Evolutionary conservation across 371 early-diverging fungal genomes (phyloP).

Genomic region (Smittium culicis): DNA sequence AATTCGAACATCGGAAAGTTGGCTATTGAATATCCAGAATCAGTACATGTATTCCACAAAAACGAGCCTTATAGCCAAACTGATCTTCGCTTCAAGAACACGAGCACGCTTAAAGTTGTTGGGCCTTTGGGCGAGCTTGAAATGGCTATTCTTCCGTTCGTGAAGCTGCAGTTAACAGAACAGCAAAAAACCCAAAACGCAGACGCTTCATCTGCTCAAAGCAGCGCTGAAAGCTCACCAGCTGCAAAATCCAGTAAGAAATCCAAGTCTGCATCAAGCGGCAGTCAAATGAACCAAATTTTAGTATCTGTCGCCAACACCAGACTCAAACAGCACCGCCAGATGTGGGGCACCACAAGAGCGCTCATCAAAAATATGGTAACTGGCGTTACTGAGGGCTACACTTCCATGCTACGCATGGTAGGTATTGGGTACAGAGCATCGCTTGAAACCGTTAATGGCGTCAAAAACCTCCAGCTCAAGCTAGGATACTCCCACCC

Average conservation of each 20-base stretch:
- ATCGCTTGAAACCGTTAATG: constrained; percentile 40
- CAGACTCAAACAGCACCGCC: constrained; percentile 49
- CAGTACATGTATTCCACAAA: constrained; percentile 23
- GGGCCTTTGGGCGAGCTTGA: constrained; percentile 69
- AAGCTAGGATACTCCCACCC: constrained; percentile 86
- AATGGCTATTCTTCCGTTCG: constrained; percentile 67
- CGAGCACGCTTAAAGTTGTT: constrained; percentile 49
- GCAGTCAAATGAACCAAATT: constrained; percentile 33
- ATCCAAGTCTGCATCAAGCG: constrained; percentile 23
- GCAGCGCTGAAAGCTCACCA: constrained; percentile 10
- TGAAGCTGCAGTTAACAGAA: constrained; percentile 39
- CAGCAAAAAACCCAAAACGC: constrained; percentile 10
- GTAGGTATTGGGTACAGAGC: constrained; percentile 95
- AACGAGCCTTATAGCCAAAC: constrained; percentile 17
- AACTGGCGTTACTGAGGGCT: constrained; percentile 83
- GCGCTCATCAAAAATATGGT: constrained; percentile 74
- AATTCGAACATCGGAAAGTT: constrained; percentile 26
- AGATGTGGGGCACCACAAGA: constrained; percentile 95
- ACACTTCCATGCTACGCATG: constrained; percentile 61
- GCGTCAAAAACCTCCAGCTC: constrained; percentile 37
- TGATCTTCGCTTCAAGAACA: constrained; percentile 37
- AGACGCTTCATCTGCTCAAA: background rate
- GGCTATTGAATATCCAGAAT: constrained; percentile 22
- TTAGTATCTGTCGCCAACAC: constrained; percentile 47
- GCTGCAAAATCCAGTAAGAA: background rate